These are phyloP conservation scores for Gilbertella persicaria DNA, from an alignment of 371 early-diverging fungal species.

Conservation along the genomic window DNA sequence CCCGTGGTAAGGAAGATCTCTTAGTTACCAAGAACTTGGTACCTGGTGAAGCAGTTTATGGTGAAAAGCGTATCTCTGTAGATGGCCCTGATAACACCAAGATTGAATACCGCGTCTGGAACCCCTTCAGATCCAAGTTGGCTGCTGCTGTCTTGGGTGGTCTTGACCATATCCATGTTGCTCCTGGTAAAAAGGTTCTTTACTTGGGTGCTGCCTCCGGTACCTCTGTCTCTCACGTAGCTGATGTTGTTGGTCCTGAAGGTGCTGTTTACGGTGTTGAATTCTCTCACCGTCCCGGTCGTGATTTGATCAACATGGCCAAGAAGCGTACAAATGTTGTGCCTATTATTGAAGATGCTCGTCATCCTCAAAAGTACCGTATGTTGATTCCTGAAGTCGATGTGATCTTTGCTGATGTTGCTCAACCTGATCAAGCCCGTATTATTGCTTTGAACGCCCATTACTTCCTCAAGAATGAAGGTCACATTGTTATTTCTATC, in stretches of 20 bases:
- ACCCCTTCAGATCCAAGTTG: constrained; percentile 99
- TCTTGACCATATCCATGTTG: constrained; percentile 96
- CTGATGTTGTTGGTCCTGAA: constrained; percentile 98
- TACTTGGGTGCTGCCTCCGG: constrained; percentile 99
- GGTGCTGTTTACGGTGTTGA: constrained; percentile 99
- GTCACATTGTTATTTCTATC: constrained; percentile 99
- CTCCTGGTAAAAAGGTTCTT: constrained; percentile 97
- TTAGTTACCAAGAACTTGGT: constrained; percentile 99
- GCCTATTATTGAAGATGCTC: constrained; percentile 99
- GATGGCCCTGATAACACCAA: constrained; percentile 95
- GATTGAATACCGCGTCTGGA: constrained; percentile 99
- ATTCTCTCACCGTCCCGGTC: constrained; percentile 99
- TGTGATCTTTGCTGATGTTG: constrained; percentile 99
- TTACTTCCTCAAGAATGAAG: constrained; percentile 98
- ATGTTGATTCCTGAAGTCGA: constrained; percentile 99
- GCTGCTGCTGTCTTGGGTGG: constrained; percentile 99
- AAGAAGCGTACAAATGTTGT: constrained; percentile 99
- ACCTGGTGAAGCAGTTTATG: constrained; percentile 98
- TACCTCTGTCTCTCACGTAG: constrained; percentile 99
- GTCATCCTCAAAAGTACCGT: constrained; percentile 99
- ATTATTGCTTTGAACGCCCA: constrained; percentile 99
- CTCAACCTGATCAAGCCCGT: constrained; percentile 99
- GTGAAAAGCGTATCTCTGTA: constrained; percentile 98
- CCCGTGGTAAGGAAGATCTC: constrained; percentile 99
- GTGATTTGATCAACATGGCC: constrained; percentile 99